Base-by-base conservation (phyloP, 1,284 basidiomycete genomes). In the Fomitopsis palustris region DNA sequence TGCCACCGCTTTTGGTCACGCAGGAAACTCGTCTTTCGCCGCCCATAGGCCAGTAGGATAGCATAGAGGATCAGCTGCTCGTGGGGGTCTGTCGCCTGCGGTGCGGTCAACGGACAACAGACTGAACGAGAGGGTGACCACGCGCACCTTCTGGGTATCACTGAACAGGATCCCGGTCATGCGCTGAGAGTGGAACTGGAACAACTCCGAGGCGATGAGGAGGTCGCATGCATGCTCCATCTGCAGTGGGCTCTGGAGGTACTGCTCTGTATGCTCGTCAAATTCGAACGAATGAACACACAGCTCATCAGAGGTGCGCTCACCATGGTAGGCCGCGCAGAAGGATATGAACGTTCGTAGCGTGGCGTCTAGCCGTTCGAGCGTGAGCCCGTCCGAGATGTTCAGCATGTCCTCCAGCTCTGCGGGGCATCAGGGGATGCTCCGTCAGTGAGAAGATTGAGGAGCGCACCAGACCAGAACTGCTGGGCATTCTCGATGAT, bases 71-170 rank as follows among this genome's bases (percentile, higher is more conserved):
- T 88, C 67, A 93, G 86, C 62, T 93, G 86, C 16, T 82, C 79
- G 67, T 96, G 94, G 1, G 95, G 94, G 68, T 96, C 87, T n/a
- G 93, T 95, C 69, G 83, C 88, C 90, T 94, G 70, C 49, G 57
- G 60, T 59, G 39, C 52, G 58, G 54, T 54, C 54, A 39, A 38
- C 19, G 35, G 8, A 17, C 33, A n/a, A 9, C 12, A 5, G 53
- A 12, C 33, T 58, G 53, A 19, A 55, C 38, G 23, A 47, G 16
- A 47, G 35, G 17, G 25, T 42, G 52, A 29, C 7, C 16, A 38
- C 33, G 63, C 88, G 66, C 68, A 91, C 90, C 70, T 81, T 78
- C 69, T 85, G 81, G 7, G 85, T 84, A 62, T 93, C 88, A 31
- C 85, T 80, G 47, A 89, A 79, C 49, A 94, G 77, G 38, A 87